These are phyloP conservation scores for Penicillium longicatenatum DNA, from an alignment of 495 filamentous ascomycete species.

Conservation along the genomic window DNA sequence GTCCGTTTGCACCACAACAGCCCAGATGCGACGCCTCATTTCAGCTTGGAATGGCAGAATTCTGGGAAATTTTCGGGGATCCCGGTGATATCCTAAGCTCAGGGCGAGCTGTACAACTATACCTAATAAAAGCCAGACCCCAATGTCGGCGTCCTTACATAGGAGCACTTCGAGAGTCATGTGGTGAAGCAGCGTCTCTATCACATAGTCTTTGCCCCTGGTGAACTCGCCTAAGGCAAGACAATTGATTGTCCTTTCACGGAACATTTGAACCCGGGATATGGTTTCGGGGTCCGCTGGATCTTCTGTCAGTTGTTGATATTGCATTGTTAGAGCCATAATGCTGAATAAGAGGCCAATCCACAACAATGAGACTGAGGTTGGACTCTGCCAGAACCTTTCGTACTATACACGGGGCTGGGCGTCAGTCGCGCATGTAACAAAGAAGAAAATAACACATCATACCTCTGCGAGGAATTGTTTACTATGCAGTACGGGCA, in stretches of 20 bases:
- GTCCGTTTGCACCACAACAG: slow-evolving; percentile 32
- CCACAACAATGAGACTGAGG: slow-evolving; percentile 40
- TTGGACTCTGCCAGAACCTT: slow-evolving; percentile 47
- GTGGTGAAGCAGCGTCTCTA: slow-evolving; percentile 54
- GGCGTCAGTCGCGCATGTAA: neutral
- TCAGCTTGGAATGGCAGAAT: slow-evolving; percentile 36
- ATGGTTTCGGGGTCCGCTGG: neutral
- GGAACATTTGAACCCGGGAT: neutral
- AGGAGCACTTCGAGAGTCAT: slow-evolving; percentile 42
- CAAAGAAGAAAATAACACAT: neutral
- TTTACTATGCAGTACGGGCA: slow-evolving; percentile 7
- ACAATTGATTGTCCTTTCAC: slow-evolving; percentile 35
- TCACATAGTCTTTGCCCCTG: slow-evolving; percentile 41
- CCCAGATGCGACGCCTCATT: slow-evolving; percentile 39
- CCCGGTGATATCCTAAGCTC: slow-evolving; percentile 59
- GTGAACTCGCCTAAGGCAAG: slow-evolving; percentile 48
- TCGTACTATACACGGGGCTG: slow-evolving; percentile 38
- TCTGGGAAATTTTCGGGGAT: slow-evolving; percentile 26
- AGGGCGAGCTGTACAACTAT: slow-evolving; percentile 52
- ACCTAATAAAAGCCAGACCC: slow-evolving; percentile 49
- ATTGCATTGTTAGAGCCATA: slow-evolving; percentile 7
- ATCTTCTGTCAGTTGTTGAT: neutral
- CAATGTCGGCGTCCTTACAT: slow-evolving; percentile 35
- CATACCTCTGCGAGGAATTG: slow-evolving; percentile 27
- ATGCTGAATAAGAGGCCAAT: slow-evolving; percentile 32